Evolutionary conservation across 345 rosid species (phyloP), one percentile per base, ranked within the genome.

Genomic region (Linum usitatissimum): DNA sequence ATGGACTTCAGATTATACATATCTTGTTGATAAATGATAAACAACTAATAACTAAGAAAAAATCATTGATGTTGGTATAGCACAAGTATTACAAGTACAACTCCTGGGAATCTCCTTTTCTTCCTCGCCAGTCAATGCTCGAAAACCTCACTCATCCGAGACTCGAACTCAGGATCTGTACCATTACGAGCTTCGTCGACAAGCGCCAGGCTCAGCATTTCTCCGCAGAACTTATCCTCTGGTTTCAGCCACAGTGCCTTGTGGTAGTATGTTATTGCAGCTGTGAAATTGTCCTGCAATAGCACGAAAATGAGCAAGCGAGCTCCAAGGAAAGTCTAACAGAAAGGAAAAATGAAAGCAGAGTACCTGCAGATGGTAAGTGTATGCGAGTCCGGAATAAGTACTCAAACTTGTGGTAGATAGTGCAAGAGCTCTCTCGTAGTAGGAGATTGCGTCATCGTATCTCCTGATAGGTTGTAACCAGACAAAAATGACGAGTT

Each of bases 361-460:
- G 36, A 59, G 28, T 79, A 92, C 99, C 97, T 84, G 95, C 78
- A 93, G 72, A 76, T 87, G 96, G 65, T 84, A 87, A 23, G 96
- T 84, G 80, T 86, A 93, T n/a, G 99, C 99, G 69, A 93, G 88
- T 67, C 99, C 99, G 0, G 95, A 86, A 75, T 87, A 90, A 57
- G 99, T 90, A 76, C 96, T 86, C 79, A 86, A 75, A 66, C 97
- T 90, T 79, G 76, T 79, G 28, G 86, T 75, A 66, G 92, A 93
- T 69, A 93, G 68, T 6, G 90, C 68, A 65, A 93, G 91, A 18
- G 97, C 95, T 80, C 73, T 81, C 83, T 90, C 95, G 60, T 93
- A 93, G 73, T 75, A 81, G 17, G 78, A 65, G 59, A 87, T 80
- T 58, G 95, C 98, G 71, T 89, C 88, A 23, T 62, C 70, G 74